These are phyloP conservation scores for Aquilaria malaccensis DNA, from an alignment of 345 rosid species.

Conservation along the genomic window DNA sequence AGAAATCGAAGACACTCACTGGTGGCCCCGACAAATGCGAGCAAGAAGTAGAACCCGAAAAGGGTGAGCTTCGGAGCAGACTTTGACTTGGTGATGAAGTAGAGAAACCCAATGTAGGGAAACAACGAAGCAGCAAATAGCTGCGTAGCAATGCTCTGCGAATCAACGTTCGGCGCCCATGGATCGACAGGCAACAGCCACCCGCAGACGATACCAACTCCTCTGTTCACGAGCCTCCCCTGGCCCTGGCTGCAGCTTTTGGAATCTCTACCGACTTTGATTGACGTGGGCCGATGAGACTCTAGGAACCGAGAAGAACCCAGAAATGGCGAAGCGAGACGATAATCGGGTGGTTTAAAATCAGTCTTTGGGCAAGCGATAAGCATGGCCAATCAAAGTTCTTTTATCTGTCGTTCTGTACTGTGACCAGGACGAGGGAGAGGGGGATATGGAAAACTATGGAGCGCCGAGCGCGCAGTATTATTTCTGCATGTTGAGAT, in stretches of 20 bases:
- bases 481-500: no score
- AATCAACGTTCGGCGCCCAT: conserved; percentile 79
- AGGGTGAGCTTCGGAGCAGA: conserved; percentile 79
- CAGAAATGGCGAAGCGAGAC: conserved; percentile 7
- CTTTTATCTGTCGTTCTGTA: no score
- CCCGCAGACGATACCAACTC: conserved; percentile 32
- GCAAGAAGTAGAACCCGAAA: conserved; percentile 93
- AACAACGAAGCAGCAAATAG: conserved; percentile 76
- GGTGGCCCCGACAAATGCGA: conserved; percentile 82
- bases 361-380: conserved; percentile 17
- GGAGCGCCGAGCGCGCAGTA: no score
- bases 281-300: conserved; percentile 10
- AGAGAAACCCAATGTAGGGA: conserved; percentile 84
- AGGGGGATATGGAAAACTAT: no score
- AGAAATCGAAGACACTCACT: conserved; percentile 36
- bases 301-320: conserved; percentile 16
- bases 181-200: conserved; percentile 72
- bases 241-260: conserved; percentile 9
- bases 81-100: conserved; percentile 83
- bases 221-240: conserved; percentile 13
- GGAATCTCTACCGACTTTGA: conserved; percentile 12
- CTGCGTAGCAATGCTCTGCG: conserved; percentile 76
- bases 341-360: conserved; percentile 11
- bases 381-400: conserved; percentile 5
- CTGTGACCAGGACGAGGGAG: no score